A percentile compares a stretch with the other conserved stretches of the same genome.
Conservation (phyloP, 73 alveolate genomes). For the Paramecium octaurelia region DNA sequence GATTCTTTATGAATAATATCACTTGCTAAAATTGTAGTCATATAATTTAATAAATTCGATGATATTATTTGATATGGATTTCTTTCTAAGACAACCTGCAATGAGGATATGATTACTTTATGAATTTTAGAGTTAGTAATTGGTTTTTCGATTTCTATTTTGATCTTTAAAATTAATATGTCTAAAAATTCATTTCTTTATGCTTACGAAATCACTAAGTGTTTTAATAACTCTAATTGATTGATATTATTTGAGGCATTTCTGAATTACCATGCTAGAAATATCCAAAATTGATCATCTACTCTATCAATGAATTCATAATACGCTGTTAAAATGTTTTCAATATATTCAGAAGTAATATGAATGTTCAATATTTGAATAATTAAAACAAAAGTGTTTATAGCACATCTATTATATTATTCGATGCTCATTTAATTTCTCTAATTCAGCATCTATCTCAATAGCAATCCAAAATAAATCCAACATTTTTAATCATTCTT, state of each 20-base stretch:
- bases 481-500: not conserved
- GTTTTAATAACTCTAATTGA: not conserved
- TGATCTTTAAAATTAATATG: not conserved
- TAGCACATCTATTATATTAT: not conserved
- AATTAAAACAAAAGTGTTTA: not conserved
- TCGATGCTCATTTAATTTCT: not conserved
- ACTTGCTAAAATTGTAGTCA: not conserved
- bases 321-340: not conserved
- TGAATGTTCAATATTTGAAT: not conserved
- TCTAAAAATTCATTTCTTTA: not conserved
- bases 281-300: slow-evolving; percentile 19
- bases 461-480: not conserved
- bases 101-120: not conserved
- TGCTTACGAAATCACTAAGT: not conserved
- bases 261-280: not conserved
- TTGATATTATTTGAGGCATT: not conserved
- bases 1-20: not conserved
- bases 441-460: not conserved
- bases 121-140: not conserved
- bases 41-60: not conserved
- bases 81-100: not conserved
- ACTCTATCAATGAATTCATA: not conserved
- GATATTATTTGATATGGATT: not conserved
- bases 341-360: not conserved
- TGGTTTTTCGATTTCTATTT: not conserved